A percentile compares a stretch with the other conserved stretches of the same genome.
Conservation (phyloP, 1,284 basidiomycete species). For the Sanghuangporus weigelae region DNA sequence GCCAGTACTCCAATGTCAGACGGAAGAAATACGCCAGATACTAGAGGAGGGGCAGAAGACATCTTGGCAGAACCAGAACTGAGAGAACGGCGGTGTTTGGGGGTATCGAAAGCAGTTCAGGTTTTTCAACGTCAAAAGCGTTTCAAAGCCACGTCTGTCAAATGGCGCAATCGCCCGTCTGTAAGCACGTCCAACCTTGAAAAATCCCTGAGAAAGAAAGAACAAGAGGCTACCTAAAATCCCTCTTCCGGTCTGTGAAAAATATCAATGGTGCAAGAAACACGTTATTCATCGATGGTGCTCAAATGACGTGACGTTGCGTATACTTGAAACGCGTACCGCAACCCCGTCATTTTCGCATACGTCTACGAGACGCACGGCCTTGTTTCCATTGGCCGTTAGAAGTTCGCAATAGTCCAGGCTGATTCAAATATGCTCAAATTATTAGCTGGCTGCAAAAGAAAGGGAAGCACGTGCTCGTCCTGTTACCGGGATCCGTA, state of each 20-base stretch:
- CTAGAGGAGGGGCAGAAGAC: not conserved
- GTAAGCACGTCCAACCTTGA: not conserved
- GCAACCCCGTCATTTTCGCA: not conserved
- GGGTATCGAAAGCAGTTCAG: not conserved
- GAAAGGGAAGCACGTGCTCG: no score
- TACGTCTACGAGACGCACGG: not conserved
- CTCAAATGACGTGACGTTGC: constrained; percentile 3
- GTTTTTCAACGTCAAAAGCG: not conserved
- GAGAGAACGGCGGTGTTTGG: not conserved
- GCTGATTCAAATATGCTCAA: not conserved
- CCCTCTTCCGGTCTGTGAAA: not conserved
- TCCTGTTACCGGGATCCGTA: no score
- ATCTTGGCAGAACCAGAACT: not conserved
- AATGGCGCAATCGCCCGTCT: not conserved
- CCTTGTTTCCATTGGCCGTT: not conserved
- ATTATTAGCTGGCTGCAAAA: no score
- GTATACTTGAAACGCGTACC: not conserved
- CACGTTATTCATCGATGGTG: not conserved
- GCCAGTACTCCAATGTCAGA: not conserved
- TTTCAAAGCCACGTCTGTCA: not conserved
- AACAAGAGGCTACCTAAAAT: not conserved
- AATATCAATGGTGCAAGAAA: not conserved
- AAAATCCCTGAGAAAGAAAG: not conserved
- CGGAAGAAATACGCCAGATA: not conserved
- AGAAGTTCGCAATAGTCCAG: not conserved